Evolutionary conservation across 768 basidiomycete genomes (phyloP).

Genomic region (Lactarius vividus): DNA sequence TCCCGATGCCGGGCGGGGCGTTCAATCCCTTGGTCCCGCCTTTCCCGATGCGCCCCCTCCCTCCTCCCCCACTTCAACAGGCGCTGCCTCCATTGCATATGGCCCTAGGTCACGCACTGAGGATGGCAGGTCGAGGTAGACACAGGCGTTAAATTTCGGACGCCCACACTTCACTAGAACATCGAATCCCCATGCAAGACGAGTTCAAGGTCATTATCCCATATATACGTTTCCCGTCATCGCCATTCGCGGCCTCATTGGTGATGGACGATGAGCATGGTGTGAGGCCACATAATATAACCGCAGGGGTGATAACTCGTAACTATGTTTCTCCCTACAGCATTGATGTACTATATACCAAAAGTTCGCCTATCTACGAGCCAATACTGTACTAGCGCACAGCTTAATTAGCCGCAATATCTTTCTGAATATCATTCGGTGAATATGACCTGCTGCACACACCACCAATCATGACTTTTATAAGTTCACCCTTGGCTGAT

Average conservation of each 20-base stretch:
- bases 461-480: not conserved
- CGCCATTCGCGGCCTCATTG: not conserved
- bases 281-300: not conserved
- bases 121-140: conserved; percentile 5
- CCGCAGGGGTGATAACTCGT: not conserved
- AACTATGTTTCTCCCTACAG: not conserved
- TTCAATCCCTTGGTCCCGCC: not conserved
- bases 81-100: conserved; percentile 1
- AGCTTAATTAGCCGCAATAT: not conserved
- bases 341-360: not conserved
- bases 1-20: conserved; percentile 2
- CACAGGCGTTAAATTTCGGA: not conserved
- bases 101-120: conserved; percentile 1
- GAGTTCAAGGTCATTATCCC: not conserved
- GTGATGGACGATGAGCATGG: not conserved
- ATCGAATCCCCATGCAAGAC: not conserved
- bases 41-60: not conserved
- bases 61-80: conserved; percentile 4
- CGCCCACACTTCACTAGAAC: not conserved
- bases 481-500: not conserved
- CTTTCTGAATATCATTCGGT: not conserved
- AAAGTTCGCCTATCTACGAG: not conserved
- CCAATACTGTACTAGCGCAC: not conserved
- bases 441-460: not conserved
- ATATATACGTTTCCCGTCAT: not conserved